phyloP scores from a whole-genome alignment of 176 grass and related monocot species.

The Triticum aestivum region DNA sequence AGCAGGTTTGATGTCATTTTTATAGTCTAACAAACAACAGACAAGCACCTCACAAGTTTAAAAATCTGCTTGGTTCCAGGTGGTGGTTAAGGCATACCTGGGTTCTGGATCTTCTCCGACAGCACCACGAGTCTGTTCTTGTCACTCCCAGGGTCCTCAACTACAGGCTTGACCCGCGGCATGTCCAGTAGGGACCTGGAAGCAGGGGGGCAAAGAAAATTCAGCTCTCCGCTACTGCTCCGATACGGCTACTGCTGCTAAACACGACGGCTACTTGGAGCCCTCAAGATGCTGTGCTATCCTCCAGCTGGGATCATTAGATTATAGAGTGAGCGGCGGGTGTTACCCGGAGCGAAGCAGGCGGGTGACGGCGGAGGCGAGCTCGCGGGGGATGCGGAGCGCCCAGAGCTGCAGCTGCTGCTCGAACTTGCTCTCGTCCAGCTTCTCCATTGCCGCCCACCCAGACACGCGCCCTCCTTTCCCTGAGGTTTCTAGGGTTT shows the following conservation, averaged over 20 bases:
- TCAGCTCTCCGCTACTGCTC: neutral
- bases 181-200: constrained; percentile 70
- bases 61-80: neutral
- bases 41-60: neutral
- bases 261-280: neutral
- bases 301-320: constrained; percentile 5
- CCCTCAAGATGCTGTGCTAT: neutral
- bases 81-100: constrained; percentile 38
- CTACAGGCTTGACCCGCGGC: constrained; percentile 78
- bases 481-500: constrained; percentile 35
- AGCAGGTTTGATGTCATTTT: neutral
- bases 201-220: neutral
- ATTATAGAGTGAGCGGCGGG: neutral
- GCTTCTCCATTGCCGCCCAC: constrained; percentile 28
- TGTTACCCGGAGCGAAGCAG: constrained; percentile 67
- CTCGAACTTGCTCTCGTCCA: constrained; percentile 84
- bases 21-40: neutral
- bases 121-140: constrained; percentile 78
- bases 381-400: constrained; percentile 76
- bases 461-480: neutral
- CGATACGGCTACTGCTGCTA: too few relatives aligned
- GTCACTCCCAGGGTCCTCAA: constrained; percentile 65
- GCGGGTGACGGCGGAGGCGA: constrained; percentile 53
- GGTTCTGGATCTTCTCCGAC: constrained; percentile 82
- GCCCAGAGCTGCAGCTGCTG: constrained; percentile 61